Evolutionary conservation across 805 yeast species (phyloP), one percentile per base, ranked within the genome.

Genomic region (Starmerella bombi): DNA sequence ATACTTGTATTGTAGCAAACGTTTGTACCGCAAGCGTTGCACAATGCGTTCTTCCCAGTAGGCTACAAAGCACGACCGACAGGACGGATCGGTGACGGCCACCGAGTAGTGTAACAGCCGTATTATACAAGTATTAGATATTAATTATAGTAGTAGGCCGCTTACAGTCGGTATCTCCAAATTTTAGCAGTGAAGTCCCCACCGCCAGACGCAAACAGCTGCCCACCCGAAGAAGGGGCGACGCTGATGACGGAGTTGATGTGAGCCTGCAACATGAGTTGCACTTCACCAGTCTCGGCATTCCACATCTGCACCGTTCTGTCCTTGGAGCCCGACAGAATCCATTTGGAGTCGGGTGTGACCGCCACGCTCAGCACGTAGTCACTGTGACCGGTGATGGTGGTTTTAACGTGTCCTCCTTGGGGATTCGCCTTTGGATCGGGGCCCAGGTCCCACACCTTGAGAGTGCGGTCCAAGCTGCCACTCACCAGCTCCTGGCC

Each of bases 221-320:
- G 88, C 47, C 83, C 77, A 47, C 75, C 76, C 51, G 85, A 84
- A 19, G 91, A 77, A 18, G 91, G 94, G 36, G 94, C 84, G 30
- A 88, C 97, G 41, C 88, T 77, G 52, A 88, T 88, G 36, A 91
- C 97, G 8, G 94, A 81, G 66, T 88, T 88, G 59, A 91, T 77
- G 62, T 88, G 97, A 27, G 97, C 97, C 66, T 85, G 96, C 54
- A 91, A 71, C 94, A 86, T 84, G 57, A 88, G 70, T 61, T 84
- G 75, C 40, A 94, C 93, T 61, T 83, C 86, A 48, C 95, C 95
- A 12, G 86, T 74, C 34, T 70, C 67, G 53, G 86, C 86, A 59
- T 88, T 95, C 98, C 98, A 88, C 67, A 88, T 80, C 48, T 86
- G 80, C 41, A 88, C 95, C 40, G 96, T 95, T 55, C 96, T 78